These are phyloP conservation scores for Pseudogymnoascus sp. DNA, from an alignment of 2,329 filamentous ascomycete genomes.

Conservation along the genomic window DNA sequence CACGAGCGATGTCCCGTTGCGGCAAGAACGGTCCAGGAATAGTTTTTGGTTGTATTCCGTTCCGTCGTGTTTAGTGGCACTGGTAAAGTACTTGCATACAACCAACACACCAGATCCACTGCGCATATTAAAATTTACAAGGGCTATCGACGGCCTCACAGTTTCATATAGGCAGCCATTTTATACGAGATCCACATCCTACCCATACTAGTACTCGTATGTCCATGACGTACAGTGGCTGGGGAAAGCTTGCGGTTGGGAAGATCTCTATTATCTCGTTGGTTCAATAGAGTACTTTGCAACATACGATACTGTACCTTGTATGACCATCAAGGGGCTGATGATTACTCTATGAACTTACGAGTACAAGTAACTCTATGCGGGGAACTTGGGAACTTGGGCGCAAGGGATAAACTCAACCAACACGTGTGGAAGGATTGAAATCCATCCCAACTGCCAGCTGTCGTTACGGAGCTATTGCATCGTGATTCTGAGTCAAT, in stretches of 20 bases:
- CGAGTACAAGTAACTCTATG: not conserved
- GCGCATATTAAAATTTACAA: not conserved
- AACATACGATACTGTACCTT: not conserved
- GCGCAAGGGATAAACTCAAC: not conserved
- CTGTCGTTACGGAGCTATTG: not conserved
- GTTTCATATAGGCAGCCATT: not conserved
- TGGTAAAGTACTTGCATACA: not conserved
- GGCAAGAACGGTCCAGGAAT: not conserved
- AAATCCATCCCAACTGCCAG: not conserved
- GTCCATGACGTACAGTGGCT: not conserved
- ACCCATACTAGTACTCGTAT: not conserved
- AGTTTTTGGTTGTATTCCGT: not conserved
- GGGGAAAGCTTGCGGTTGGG: not conserved
- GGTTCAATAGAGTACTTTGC: not conserved
- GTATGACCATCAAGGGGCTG: slow-evolving; percentile 4
- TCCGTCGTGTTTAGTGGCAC: not conserved
- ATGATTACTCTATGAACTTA: not conserved
- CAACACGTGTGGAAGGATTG: not conserved
- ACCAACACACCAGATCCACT: not conserved
- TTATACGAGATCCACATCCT: not conserved
- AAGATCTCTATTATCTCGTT: not conserved
- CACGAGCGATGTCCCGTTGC: not conserved
- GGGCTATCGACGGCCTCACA: not conserved
- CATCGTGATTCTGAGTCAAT: not conserved
- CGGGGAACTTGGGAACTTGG: not conserved